These are phyloP conservation scores for Elsinoe batatas DNA, from an alignment of 2,329 filamentous ascomycete genomes.

Conservation along the genomic window DNA sequence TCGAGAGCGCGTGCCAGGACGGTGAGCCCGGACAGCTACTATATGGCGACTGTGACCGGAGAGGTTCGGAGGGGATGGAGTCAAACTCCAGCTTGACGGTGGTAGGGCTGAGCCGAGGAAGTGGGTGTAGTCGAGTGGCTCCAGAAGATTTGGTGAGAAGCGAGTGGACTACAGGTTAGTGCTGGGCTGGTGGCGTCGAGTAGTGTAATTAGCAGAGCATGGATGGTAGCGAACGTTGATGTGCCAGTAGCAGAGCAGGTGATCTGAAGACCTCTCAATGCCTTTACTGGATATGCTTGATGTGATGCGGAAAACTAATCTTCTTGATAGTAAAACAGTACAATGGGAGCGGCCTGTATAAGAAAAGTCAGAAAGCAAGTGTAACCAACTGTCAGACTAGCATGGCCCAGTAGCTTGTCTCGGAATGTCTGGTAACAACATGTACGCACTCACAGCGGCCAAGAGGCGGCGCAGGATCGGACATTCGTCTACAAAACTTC, in stretches of 20 bases:
- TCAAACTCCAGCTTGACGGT: slow-evolving; percentile 12
- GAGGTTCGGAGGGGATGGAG: background rate
- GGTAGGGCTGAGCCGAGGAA: background rate
- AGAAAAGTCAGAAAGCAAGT: background rate
- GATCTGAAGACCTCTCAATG: background rate
- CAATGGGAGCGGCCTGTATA: background rate
- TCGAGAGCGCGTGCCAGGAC: background rate
- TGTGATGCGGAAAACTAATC: background rate
- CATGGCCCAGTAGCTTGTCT: background rate
- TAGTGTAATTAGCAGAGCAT: slow-evolving; percentile 4
- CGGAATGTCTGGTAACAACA: background rate
- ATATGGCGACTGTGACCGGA: slow-evolving; percentile 1
- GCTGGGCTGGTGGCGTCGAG: background rate
- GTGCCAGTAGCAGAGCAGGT: background rate
- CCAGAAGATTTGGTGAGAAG: background rate
- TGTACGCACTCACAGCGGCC: slow-evolving; percentile 8
- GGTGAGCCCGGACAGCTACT: slow-evolving; percentile 10
- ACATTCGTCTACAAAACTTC: slow-evolving; percentile 5
- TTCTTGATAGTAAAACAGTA: background rate
- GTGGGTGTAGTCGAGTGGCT: background rate
- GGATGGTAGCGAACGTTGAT: background rate
- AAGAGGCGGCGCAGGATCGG: slow-evolving; percentile 9
- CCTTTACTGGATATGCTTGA: background rate
- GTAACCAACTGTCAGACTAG: background rate
- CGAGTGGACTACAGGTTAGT: background rate